Base-by-base conservation (phyloP, 176 grass and related monocot genomes). In the Secale cereale region DNA sequence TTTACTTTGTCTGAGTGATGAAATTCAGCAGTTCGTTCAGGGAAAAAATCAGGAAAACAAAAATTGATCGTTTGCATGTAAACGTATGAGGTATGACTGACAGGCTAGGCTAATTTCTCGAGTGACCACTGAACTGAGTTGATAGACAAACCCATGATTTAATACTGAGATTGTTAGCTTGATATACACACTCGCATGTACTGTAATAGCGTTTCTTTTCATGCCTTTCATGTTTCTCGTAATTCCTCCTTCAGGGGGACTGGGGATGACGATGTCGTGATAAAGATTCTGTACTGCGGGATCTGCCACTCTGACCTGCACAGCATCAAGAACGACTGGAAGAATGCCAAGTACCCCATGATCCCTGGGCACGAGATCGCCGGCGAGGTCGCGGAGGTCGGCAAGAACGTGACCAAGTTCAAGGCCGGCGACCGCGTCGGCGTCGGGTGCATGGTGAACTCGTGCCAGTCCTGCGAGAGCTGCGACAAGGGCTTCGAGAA, bases 291-390 rank as follows among this genome's bases (percentile, higher is more conserved):
- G 3, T 97, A 81, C 81, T 97, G 95, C 54, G 92, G 95, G 7
- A 86, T 97, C 63, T 97, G 92, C 60, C 95, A 97, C 78, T 94
- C 92, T 2, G 92, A 97, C 68, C 74, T 97, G 5, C 95, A 97
- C 81, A 75, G 22, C 69, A 73, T 97, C 64, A 94, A 88, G 91
- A 94, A 97, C 27, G 95, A 94, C 2, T 94, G 95, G 95, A 30
- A 67, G 9, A 89, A 86, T 33, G 2, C 88, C 16, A 78, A n/a
- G 17, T 97, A 97, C 37, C 95, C 95, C 0, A 65, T 94, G 16
- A 37, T 97, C 20, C 78, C 95, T 1, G 95, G 95, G 90, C 94
- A 97, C 59, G 94, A 97, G 87, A 97, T 97, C 77, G 85, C 85
- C 27, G 94, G 94, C 2, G 87, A 87, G 40, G 78, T 97, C 20